Evolutionary conservation across 2,329 filamentous ascomycete genomes (phyloP), one percentile per base, ranked within the genome.

Genomic region (Talaromyces piceae): DNA sequence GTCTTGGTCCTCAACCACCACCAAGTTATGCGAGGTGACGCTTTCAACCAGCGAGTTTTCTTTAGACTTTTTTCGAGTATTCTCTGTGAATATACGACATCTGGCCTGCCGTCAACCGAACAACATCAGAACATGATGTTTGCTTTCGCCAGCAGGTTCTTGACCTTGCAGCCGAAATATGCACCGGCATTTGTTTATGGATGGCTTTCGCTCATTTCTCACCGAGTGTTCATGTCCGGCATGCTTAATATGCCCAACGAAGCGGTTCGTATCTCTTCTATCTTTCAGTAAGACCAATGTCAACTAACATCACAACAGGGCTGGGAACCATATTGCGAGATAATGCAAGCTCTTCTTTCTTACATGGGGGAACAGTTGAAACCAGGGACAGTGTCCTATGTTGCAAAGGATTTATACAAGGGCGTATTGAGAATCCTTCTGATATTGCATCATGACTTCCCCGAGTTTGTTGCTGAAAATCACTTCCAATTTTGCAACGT

Each of bases 391-490:
- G 78, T 89, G 13, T 77, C 83, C 3, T 76, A 81, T 28, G 78
- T 87, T 47, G 82, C 84, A 28, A 91, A 88, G 65, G 88, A 91
- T 50, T 81, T 95, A 55, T 96, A 95, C 67, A 84, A 88, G 54
- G 89, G 86, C 7, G 82, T 87, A 1, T 74, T 95, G 45, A 90
- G 94, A 63, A 80, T 96, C 54, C 73, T 97, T 50, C 74, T 95
- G 28, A 80, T 95, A 48, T 74, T 98, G 49, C 88, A 95, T 59
- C 93, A 97, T 64, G 93, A 98, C 67, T 97, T 89, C 69, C 87
- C 91, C 0, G 90, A 96, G 51, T 98, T 95, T 68, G 73, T 98
- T 39, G 86, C 88, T 5, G 88, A 91, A 60, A 89, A 95, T 66
- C 88, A 95, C 64, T 82, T 88, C 58, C 81, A 83, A 58, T 81